phyloP scores from a whole-genome alignment of 257 asterid genomes.

The Nyctanthes arbortristis region DNA sequence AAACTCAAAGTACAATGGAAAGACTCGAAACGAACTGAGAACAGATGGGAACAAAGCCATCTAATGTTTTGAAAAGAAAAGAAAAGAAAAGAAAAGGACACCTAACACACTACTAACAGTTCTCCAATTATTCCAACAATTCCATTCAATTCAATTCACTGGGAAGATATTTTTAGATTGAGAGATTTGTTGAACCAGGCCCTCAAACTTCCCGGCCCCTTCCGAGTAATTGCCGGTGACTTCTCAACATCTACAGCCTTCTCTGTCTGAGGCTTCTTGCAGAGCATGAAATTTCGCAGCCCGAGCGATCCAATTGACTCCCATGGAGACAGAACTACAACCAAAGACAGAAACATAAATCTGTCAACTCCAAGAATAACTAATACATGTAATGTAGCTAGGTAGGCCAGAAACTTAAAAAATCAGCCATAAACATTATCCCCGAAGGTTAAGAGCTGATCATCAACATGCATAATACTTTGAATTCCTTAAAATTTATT shows the following conservation, averaged over 20 bases:
- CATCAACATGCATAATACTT: not conserved
- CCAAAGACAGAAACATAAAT: slow-evolving; percentile 2
- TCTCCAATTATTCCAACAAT: slow-evolving; percentile 1
- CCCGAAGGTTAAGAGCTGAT: not conserved
- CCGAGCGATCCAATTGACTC: slow-evolving; percentile 84
- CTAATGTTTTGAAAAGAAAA: not conserved
- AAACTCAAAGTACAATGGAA: not conserved
- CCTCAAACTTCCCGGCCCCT: slow-evolving; percentile 62
- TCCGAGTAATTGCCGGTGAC: slow-evolving; percentile 37
- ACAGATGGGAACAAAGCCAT: not conserved
- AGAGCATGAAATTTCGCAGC: slow-evolving; percentile 74
- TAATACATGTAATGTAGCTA: too few relatives aligned
- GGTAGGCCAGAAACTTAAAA: too few relatives aligned
- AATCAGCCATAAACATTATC: not conserved
- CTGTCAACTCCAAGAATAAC: too few relatives aligned
- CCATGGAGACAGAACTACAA: slow-evolving; percentile 80
- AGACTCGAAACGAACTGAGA: not conserved
- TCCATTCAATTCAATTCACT: slow-evolving; percentile 34
- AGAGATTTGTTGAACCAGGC: slow-evolving; percentile 82
- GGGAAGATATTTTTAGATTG: slow-evolving; percentile 62
- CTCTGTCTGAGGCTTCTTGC: slow-evolving; percentile 69
- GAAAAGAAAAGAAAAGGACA: not conserved
- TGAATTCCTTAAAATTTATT: not conserved
- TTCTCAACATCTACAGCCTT: slow-evolving; percentile 31
- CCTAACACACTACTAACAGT: not conserved